A percentile compares a stretch with the other conserved stretches of the same genome.
phyloP scores from a whole-genome alignment of 805 yeast species.

The Jamesozyma hellenica region DNA sequence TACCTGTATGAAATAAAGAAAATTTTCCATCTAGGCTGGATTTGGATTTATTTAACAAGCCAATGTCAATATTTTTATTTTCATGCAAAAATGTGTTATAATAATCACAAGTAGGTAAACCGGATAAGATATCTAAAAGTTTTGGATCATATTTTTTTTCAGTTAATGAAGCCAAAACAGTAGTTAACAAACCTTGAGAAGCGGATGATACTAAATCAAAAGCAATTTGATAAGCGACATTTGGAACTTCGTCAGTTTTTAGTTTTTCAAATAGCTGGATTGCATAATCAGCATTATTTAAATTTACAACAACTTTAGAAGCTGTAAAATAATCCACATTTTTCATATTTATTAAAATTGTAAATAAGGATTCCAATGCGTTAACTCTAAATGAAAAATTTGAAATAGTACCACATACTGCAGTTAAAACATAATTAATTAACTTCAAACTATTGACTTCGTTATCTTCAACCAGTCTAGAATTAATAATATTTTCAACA shows the following conservation, averaged over 20 bases:
- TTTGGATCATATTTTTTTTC: slow-evolving; percentile 30
- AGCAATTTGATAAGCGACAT: slow-evolving; percentile 83
- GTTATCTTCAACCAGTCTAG: slow-evolving; percentile 30
- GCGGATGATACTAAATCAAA: slow-evolving; percentile 90
- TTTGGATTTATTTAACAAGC: slow-evolving; percentile 73
- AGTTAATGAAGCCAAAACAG: slow-evolving; percentile 36
- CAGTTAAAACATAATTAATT: slow-evolving; percentile 65
- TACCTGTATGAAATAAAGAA: slow-evolving; percentile 92
- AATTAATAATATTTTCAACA: slow-evolving; percentile 47
- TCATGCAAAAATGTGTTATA: slow-evolving; percentile 79
- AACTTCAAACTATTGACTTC: slow-evolving; percentile 47
- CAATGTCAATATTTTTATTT: slow-evolving; percentile 78
- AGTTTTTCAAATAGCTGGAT: slow-evolving; percentile 54
- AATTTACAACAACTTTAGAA: slow-evolving; percentile 77
- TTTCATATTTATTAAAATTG: slow-evolving; percentile 45
- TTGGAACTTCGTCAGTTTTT: slow-evolving; percentile 33
- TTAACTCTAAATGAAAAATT: slow-evolving; percentile 56
- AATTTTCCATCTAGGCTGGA: slow-evolving; percentile 77
- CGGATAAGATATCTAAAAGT: slow-evolving; percentile 65
- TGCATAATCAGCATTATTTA: slow-evolving; percentile 69
- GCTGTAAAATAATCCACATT: slow-evolving; percentile 74
- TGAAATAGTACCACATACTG: slow-evolving; percentile 57
- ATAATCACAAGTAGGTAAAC: slow-evolving; percentile 89
- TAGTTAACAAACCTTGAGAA: slow-evolving; percentile 73
- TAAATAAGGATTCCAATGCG: slow-evolving; percentile 54